phyloP scores from a whole-genome alignment of 345 rosid genomes.

The Triadica sebifera region DNA sequence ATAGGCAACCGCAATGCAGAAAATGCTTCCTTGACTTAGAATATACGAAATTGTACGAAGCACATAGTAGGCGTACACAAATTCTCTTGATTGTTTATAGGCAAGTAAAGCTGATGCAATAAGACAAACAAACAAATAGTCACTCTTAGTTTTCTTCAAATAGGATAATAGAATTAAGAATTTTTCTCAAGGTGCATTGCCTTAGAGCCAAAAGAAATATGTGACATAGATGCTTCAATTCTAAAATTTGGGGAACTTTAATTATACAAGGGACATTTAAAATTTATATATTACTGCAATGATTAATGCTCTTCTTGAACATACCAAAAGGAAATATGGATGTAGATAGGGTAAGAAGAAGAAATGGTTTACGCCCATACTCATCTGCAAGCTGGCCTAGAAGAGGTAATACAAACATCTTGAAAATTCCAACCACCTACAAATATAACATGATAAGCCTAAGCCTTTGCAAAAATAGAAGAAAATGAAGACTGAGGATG shows the following conservation, averaged over 20 bases:
- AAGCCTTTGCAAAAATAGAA: not conserved
- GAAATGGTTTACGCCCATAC: constrained; percentile 50
- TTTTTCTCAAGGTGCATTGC: not conserved
- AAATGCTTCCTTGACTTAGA: constrained; percentile 58
- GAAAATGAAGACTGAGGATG: not conserved
- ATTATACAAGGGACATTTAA: not conserved
- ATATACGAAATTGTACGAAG: constrained; percentile 51
- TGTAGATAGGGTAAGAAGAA: constrained; percentile 46
- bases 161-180: not conserved
- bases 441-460: not conserved
- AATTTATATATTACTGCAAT: no score
- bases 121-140: not conserved
- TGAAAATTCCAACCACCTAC: constrained; percentile 58
- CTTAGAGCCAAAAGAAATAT: not conserved
- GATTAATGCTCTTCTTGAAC: not conserved
- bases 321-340: constrained; percentile 51
- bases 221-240: not conserved
- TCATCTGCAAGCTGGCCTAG: constrained; percentile 63
- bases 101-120: constrained; percentile 46
- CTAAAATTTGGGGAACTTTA: not conserved
- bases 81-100: constrained; percentile 36
- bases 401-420: constrained; percentile 53
- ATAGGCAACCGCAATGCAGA: constrained; percentile 54
- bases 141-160: not conserved
- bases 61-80: constrained; percentile 52